phyloP scores from a whole-genome alignment of 2,329 filamentous ascomycete species.

The Ophiostoma pallidulum region DNA sequence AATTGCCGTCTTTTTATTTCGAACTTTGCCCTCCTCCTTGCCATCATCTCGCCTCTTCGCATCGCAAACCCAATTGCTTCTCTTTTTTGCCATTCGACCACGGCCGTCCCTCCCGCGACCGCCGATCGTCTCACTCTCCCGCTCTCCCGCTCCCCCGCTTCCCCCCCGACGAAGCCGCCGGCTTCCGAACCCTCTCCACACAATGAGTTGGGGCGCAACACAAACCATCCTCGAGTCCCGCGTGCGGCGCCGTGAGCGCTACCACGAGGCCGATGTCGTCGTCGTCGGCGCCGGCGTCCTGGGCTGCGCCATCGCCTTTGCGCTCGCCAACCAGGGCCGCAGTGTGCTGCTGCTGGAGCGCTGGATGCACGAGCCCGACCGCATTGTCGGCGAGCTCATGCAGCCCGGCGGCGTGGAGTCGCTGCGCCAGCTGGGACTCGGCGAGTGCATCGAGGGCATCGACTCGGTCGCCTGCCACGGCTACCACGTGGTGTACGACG shows the following conservation, averaged over 20 bases:
- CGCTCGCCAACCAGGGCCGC: slow-evolving; percentile 79
- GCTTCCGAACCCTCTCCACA: too few relatives aligned
- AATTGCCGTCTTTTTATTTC: too few relatives aligned
- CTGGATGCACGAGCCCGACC: slow-evolving; percentile 83
- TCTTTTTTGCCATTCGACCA: too few relatives aligned
- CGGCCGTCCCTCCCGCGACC: neutral
- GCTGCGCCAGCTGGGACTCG: slow-evolving; percentile 69
- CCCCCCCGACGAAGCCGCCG: too few relatives aligned
- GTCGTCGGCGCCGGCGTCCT: slow-evolving; percentile 87
- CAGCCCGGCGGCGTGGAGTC: slow-evolving; percentile 85
- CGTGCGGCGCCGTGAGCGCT: slow-evolving; percentile 36
- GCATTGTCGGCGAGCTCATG: slow-evolving; percentile 90
- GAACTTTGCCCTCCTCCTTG: too few relatives aligned
- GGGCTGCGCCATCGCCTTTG: slow-evolving; percentile 75
- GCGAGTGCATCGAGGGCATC: slow-evolving; percentile 76
- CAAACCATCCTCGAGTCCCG: slow-evolving; percentile 4
- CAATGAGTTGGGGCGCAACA: neutral
- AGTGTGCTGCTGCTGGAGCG: slow-evolving; percentile 84
- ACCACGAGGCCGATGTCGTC: slow-evolving; percentile 70
- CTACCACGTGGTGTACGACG: slow-evolving; percentile 80
- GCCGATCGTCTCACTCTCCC: neutral
- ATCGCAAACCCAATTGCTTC: too few relatives aligned
- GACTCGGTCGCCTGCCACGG: slow-evolving; percentile 76
- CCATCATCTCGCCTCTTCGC: neutral
- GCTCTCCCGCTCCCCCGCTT: neutral